These are phyloP conservation scores for Salisapilia sapeloensis DNA, from an alignment of 352 stramenopile genomes.

Conservation along the genomic window DNA sequence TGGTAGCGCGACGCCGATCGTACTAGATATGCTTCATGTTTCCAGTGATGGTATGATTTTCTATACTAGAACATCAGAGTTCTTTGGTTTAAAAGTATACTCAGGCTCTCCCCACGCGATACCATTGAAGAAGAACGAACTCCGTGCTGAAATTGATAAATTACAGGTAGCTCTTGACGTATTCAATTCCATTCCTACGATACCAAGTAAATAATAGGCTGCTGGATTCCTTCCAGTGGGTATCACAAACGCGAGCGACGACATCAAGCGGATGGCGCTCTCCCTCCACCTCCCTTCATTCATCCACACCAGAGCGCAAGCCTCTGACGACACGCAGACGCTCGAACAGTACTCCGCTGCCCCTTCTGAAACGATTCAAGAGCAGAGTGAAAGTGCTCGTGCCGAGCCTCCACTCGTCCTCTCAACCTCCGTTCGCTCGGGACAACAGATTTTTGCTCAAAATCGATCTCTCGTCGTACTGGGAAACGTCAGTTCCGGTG, in stretches of 20 bases:
- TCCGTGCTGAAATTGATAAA: constrained; percentile 41
- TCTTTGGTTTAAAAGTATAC: constrained; percentile 1
- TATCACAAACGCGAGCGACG: constrained; percentile 73
- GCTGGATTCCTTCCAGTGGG: constrained; percentile 47
- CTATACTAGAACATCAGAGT: not conserved
- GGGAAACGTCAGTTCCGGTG: constrained; percentile 74
- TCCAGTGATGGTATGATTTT: constrained; percentile 36
- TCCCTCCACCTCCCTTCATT: constrained; percentile 52
- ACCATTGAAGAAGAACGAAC: constrained; percentile 60
- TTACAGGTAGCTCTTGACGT: constrained; percentile 17
- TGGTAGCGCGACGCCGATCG: constrained; percentile 32
- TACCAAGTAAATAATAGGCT: constrained; percentile 11
- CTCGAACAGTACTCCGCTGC: constrained; percentile 4
- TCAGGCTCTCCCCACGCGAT: constrained; percentile 52
- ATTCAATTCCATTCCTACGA: not conserved
- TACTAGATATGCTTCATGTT: constrained; percentile 53
- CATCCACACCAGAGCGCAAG: constrained; percentile 21
- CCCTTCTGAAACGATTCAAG: not conserved
- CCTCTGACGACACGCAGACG: not conserved
- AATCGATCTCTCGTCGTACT: constrained; percentile 68
- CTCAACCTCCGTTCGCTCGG: constrained; percentile 54
- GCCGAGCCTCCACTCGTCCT: constrained; percentile 38
- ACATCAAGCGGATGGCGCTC: constrained; percentile 53
- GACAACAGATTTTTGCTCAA: constrained; percentile 79
- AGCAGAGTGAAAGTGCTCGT: constrained; percentile 1